Percentiles rank a stretch among this genome's conserved stretches.
Conservation (phyloP, 768 basidiomycete species). For the Suillus sp. region DNA sequence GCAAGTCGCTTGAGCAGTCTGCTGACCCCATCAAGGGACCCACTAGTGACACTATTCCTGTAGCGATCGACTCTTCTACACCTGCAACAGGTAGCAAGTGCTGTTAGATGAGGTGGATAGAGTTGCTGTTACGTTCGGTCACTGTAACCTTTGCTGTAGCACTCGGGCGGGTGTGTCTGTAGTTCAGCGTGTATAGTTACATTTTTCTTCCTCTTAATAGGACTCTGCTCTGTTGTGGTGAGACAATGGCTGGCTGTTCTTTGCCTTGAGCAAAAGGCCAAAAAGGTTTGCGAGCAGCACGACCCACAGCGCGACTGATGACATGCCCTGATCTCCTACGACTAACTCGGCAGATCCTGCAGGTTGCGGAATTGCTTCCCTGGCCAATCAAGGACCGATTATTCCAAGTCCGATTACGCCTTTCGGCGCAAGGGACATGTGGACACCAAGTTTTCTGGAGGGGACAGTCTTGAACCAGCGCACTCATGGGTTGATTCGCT, state of each 20-base stretch:
- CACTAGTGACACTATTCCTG: slow-evolving; percentile 81
- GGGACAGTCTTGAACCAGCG: slow-evolving; percentile 94
- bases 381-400: slow-evolving; percentile 83
- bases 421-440: slow-evolving; percentile 65
- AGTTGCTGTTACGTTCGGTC: slow-evolving; percentile 11
- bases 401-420: slow-evolving; percentile 72
- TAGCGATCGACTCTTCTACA: slow-evolving; percentile 65
- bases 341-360: slow-evolving; percentile 89
- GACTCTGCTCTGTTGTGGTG: background rate
- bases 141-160: slow-evolving; percentile 16
- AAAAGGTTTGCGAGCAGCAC: slow-evolving; percentile 78
- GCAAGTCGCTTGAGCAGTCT: slow-evolving; percentile 89
- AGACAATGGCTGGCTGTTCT: background rate
- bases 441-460: slow-evolving; percentile 94
- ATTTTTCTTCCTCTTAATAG: slow-evolving; percentile 30
- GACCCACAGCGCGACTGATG: slow-evolving; percentile 84
- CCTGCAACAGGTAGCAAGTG: slow-evolving; percentile 59
- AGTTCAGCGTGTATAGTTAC: slow-evolving; percentile 29
- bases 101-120: slow-evolving; percentile 46
- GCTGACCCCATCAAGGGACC: slow-evolving; percentile 77
- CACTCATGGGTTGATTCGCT: slow-evolving; percentile 65
- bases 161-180: slow-evolving; percentile 14
- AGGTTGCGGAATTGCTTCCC: slow-evolving; percentile 94
- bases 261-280: background rate
- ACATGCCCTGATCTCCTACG: slow-evolving; percentile 85